These are phyloP conservation scores for Trypanosoma boissoni DNA, from an alignment of 208 protist species.

Conservation along the genomic window DNA sequence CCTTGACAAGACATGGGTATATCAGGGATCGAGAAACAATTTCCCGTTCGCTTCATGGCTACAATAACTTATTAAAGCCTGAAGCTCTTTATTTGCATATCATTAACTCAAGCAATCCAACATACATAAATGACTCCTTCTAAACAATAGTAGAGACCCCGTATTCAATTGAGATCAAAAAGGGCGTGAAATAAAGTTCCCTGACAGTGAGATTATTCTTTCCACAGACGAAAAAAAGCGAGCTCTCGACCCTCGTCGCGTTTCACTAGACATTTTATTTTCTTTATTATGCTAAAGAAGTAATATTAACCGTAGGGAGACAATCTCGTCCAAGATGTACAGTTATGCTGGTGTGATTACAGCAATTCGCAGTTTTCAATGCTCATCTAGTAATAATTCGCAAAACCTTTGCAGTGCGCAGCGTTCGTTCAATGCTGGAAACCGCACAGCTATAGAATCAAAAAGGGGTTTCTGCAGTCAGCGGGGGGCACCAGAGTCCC, in stretches of 20 bases:
- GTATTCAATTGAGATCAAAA: neutral
- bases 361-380: neutral
- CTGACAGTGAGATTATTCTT: neutral
- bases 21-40: too few species aligned
- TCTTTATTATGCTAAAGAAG: neutral
- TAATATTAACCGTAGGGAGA: neutral
- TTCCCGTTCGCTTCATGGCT: too few species aligned
- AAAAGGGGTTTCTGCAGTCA: too few species aligned
- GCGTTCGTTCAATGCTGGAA: neutral
- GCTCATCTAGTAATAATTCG: neutral
- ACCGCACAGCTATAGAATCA: too few species aligned
- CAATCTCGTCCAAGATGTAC: neutral
- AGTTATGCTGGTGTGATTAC: neutral
- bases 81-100: constrained; percentile 7
- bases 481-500: too few species aligned
- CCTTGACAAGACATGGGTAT: too few species aligned
- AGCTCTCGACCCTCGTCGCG: neutral
- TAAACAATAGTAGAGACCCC: neutral
- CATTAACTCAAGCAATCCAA: neutral
- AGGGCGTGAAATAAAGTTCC: neutral
- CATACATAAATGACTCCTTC: neutral
- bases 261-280: neutral
- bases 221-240: neutral
- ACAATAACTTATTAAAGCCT: too few species aligned
- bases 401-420: neutral